Evolutionary conservation across 2,329 filamentous ascomycete genomes (phyloP).

Genomic region (Podosphaera fusca): DNA sequence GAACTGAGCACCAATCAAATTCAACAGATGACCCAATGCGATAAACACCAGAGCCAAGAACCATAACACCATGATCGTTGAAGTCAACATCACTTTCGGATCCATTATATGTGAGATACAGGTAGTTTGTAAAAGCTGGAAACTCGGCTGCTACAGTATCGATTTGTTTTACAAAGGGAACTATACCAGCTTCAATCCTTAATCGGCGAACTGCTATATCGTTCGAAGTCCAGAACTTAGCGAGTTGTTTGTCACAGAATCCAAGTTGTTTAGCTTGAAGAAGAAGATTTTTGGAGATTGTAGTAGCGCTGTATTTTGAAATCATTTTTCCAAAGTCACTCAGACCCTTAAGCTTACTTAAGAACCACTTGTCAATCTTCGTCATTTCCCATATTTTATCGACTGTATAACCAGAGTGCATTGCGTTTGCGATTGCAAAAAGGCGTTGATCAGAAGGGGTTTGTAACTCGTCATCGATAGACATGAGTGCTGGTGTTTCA

Average conservation of each 20-base stretch:
- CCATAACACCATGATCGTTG: slow-evolving; percentile 73
- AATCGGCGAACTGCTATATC: slow-evolving; percentile 71
- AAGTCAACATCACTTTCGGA: slow-evolving; percentile 66
- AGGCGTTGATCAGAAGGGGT: slow-evolving; percentile 93
- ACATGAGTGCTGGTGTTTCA: slow-evolving; percentile 78
- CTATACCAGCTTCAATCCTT: slow-evolving; percentile 66
- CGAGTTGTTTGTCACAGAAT: slow-evolving; percentile 82
- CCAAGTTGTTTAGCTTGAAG: slow-evolving; percentile 78
- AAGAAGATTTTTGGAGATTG: slow-evolving; percentile 44
- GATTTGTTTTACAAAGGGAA: slow-evolving; percentile 88
- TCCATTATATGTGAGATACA: slow-evolving; percentile 91
- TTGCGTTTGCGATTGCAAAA: slow-evolving; percentile 93
- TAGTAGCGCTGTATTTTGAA: slow-evolving; percentile 38
- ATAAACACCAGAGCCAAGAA: slow-evolving; percentile 86
- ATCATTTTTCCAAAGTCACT: slow-evolving; percentile 73
- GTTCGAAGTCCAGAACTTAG: slow-evolving; percentile 85
- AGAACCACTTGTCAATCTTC: slow-evolving; percentile 97
- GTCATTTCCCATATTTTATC: slow-evolving; percentile 97
- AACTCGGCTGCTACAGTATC: slow-evolving; percentile 97
- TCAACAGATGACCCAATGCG: slow-evolving; percentile 94
- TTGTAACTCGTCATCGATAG: slow-evolving; percentile 84
- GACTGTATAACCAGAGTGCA: slow-evolving; percentile 80
- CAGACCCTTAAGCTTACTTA: slow-evolving; percentile 72
- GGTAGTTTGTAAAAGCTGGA: slow-evolving; percentile 81
- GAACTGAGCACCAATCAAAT: slow-evolving; percentile 97